Conservation (phyloP, 1,139 yeast species). For the Hanseniaspora sp. region DNA sequence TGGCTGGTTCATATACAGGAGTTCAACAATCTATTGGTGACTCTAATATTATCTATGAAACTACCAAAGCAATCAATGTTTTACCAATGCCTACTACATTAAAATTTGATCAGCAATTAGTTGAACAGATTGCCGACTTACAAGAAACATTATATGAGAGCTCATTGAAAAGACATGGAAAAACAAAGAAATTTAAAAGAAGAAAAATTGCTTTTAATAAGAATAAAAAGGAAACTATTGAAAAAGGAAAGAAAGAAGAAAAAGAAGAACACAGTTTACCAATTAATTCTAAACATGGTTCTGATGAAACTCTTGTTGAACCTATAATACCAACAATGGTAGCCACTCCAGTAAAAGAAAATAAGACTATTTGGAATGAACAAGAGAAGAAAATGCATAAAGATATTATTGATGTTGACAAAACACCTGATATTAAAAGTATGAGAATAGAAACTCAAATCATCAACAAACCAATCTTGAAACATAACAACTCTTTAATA, state of each 20-base stretch:
- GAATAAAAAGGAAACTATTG: neutral
- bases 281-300: neutral
- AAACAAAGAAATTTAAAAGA: conserved; percentile 12
- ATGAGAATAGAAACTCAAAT: too few species aligned
- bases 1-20: neutral
- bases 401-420: too few species aligned
- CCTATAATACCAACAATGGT: neutral
- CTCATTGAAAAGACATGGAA: conserved; percentile 12
- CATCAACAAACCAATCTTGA: neutral
- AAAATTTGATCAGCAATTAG: neutral
- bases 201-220: neutral
- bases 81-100: conserved; percentile 2
- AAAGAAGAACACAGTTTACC: neutral
- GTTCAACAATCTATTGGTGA: neutral
- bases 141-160: conserved; percentile 8
- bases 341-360: neutral
- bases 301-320: too few species aligned
- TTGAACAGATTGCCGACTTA: conserved; percentile 11
- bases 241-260: neutral
- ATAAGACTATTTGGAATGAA: too few species aligned
- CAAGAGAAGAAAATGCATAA: neutral
- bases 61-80: neutral
- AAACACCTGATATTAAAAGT: too few species aligned
- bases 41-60: neutral
- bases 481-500: neutral